Conservation (phyloP, 352 stramenopile genomes). For the Pythium folliculosum region DNA sequence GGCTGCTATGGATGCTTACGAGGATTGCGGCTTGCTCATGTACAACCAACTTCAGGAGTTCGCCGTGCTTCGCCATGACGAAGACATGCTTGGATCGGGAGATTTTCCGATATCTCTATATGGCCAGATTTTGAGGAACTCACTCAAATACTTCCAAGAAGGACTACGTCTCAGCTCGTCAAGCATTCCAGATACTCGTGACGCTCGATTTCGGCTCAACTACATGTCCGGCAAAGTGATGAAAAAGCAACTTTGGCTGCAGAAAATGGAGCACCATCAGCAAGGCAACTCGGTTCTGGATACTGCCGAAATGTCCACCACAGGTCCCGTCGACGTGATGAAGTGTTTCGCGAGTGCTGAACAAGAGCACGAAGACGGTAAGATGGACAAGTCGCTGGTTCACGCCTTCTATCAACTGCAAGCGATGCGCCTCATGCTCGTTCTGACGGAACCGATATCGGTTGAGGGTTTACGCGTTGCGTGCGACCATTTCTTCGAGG, state of each 20-base stretch:
- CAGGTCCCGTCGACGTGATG: constrained; percentile 30
- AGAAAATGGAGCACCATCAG: constrained; percentile 17
- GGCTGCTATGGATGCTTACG: constrained; percentile 55
- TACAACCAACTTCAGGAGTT: constrained; percentile 77
- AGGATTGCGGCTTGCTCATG: constrained; percentile 74
- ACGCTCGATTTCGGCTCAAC: constrained; percentile 62
- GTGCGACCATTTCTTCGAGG: constrained; percentile 63
- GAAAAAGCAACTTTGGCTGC: constrained; percentile 54
- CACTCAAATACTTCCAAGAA: constrained; percentile 42
- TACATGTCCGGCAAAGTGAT: constrained; percentile 80
- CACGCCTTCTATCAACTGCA: constrained; percentile 82
- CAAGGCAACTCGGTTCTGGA: not conserved
- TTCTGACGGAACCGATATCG: constrained; percentile 32
- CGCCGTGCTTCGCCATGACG: constrained; percentile 39
- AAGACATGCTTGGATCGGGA: not conserved
- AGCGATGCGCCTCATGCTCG: constrained; percentile 58
- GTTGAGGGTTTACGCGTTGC: constrained; percentile 39
- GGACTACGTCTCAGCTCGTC: constrained; percentile 39
- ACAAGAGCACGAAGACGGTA: constrained; percentile 51
- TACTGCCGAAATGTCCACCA: not conserved
- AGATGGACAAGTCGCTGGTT: constrained; percentile 71
- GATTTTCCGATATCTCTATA: constrained; percentile 13
- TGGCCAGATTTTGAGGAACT: constrained; percentile 31
- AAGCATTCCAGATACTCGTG: constrained; percentile 36
- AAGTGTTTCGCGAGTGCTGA: constrained; percentile 61